Evolutionary conservation across 345 rosid species (phyloP), one percentile per base, ranked within the genome.

Genomic region (Euphorbia tirucalli): DNA sequence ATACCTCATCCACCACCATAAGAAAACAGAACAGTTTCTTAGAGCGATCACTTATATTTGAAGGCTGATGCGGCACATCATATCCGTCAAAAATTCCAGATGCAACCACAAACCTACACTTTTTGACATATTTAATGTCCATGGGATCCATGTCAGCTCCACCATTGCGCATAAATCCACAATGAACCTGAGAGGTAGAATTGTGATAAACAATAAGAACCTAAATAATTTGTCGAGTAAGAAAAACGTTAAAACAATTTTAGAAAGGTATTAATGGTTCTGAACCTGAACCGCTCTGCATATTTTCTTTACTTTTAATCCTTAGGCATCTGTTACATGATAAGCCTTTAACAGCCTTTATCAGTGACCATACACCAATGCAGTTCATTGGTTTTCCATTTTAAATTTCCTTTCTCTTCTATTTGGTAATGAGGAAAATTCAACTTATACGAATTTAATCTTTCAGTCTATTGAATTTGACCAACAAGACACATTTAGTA

Each of bases 81-180:
- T 96, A 96, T 39, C 94, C 97, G 68, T 96, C 97, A 61, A 96
- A 96, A 76, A 89, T 93, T 50, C 97, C 98, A 5, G 99, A 90
- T 2, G 97, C 98, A 71, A 96, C 96, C 72, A 91, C 97, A 77
- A 87, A 93, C 75, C 77, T 84, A 77, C 99, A 93, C 41, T 87
- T 91, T 84, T 88, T 81, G 18, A 86, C 96, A 80, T 84, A 85
- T 56, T 85, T 71, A 46, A 85, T 68, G 73, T 93, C 99, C 16
- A 69, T 39, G 57, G 86, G 77, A 69, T 87, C 85, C 94, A 93
- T 96, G 22, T 96, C 93, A 60, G 97, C 91, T 60, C 99, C 98
- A 59, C 96, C 90, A 67, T 85, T 81, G 60, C 65, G 87, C 81
- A 93, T 84, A 79, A 96, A 93, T 68, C 99, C 97, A 77, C 97